These are phyloP conservation scores for Vitis hybrid DNA, from an alignment of 177 flowering plant species.

Conservation along the genomic window DNA sequence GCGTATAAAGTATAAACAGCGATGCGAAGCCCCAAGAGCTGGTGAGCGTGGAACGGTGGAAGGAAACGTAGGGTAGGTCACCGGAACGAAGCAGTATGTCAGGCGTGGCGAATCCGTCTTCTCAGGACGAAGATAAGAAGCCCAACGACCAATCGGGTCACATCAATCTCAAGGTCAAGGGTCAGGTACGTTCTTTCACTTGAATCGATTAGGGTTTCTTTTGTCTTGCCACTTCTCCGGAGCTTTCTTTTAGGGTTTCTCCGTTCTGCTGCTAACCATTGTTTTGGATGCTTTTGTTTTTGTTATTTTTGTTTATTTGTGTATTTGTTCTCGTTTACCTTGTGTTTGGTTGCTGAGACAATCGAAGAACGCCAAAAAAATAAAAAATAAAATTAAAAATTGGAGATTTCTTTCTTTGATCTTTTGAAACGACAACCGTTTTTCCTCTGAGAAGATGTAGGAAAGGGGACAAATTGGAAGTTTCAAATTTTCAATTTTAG, in stretches of 20 bases:
- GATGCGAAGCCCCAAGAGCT: background rate
- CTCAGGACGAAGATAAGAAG: conserved; percentile 58
- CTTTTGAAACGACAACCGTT: too few relatives aligned
- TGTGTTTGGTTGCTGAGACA: too few relatives aligned
- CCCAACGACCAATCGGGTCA: conserved; percentile 47
- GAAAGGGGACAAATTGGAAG: too few relatives aligned
- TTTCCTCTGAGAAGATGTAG: too few relatives aligned
- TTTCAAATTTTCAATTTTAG: too few relatives aligned
- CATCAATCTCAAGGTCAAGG: conserved; percentile 69
- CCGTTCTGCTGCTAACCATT: too few relatives aligned
- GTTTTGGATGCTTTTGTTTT: too few relatives aligned
- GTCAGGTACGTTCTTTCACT: conserved; percentile 34
- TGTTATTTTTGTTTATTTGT: background rate
- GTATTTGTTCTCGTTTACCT: background rate
- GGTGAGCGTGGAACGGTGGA: background rate
- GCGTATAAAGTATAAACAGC: background rate
- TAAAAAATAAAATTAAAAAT: too few relatives aligned
- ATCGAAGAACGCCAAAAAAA: too few relatives aligned
- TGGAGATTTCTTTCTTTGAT: too few relatives aligned
- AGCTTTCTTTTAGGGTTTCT: too few relatives aligned
- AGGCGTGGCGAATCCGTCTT: conserved; percentile 13
- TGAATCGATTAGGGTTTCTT: background rate
- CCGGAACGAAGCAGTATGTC: conserved; percentile 15
- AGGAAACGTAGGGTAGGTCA: background rate
- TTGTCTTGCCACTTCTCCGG: background rate